Percentiles rank a stretch among this genome's conserved stretches.
These are phyloP conservation scores for Penicillium turbatum DNA, from an alignment of 495 filamentous ascomycete species.

Conservation along the genomic window DNA sequence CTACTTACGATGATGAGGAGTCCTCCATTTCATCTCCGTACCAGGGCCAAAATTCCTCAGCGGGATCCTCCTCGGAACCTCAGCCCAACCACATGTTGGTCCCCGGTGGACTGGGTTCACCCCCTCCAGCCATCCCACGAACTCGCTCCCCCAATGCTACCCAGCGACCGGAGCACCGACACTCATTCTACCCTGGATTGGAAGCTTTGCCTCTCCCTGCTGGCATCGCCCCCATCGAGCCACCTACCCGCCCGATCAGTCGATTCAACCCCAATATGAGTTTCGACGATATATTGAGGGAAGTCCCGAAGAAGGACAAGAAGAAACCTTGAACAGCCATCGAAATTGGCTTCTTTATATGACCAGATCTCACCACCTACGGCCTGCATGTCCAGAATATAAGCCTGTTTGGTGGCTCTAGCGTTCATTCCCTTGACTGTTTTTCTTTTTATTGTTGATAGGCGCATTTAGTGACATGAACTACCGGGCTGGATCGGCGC, in stretches of 20 bases:
- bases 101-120: constrained; percentile 29
- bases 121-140: constrained; percentile 41
- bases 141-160: constrained; percentile 37
- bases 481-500: constrained; percentile 27
- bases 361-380: neutral
- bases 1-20: constrained; percentile 35
- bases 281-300: constrained; percentile 50
- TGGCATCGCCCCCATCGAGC: constrained; percentile 46
- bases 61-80: constrained; percentile 35
- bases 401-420: neutral
- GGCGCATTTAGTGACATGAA: constrained; percentile 31
- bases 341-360: constrained; percentile 8
- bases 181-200: constrained; percentile 46
- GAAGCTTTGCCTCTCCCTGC: constrained; percentile 50
- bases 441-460: constrained; percentile 25
- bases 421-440: neutral
- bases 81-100: constrained; percentile 25
- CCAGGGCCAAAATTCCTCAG: constrained; percentile 41
- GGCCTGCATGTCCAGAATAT: neutral
- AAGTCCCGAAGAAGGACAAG: constrained; percentile 41
- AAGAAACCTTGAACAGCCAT: constrained; percentile 36
- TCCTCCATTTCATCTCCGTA: constrained; percentile 45
- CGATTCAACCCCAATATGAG: constrained; percentile 50
- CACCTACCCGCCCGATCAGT: constrained; percentile 35
- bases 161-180: constrained; percentile 33